Percentiles rank a stretch among this genome's conserved stretches.
Evolutionary conservation across 805 yeast genomes (phyloP).

Genomic region (Saccharomyces mikatae): DNA sequence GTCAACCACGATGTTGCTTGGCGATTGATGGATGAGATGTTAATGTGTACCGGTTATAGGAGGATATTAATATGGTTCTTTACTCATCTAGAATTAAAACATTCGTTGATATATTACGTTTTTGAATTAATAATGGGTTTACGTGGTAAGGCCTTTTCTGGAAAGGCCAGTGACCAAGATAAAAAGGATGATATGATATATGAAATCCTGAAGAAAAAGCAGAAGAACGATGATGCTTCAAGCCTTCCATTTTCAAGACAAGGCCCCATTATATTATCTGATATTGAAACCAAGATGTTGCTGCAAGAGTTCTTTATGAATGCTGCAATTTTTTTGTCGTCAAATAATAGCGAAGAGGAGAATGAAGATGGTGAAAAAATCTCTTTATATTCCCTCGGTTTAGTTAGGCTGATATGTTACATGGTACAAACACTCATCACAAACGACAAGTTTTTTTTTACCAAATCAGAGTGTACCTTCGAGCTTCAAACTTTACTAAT

Average conservation of each 20-base stretch:
- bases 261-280: conserved; percentile 47
- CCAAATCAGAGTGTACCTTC: conserved; percentile 45
- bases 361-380: conserved; percentile 21
- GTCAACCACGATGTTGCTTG: conserved; percentile 47
- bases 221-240: conserved; percentile 2
- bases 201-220: conserved; percentile 6
- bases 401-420: conserved; percentile 50
- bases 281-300: conserved; percentile 56
- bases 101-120: conserved; percentile 51
- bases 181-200: conserved; percentile 2
- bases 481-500: conserved; percentile 55
- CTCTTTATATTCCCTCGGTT: conserved; percentile 31
- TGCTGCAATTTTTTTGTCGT: conserved; percentile 37
- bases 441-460: conserved; percentile 37
- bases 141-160: conserved; percentile 38
- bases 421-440: conserved; percentile 49
- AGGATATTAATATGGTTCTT: conserved; percentile 59
- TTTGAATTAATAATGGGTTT: conserved; percentile 50
- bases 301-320: conserved; percentile 63
- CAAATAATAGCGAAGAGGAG: conserved; percentile 26
- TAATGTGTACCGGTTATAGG: conserved; percentile 60
- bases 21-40: conserved; percentile 57
- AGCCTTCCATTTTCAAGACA: conserved; percentile 42
- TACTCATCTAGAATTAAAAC: conserved; percentile 52
- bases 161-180: conserved; percentile 4